Base-by-base conservation (phyloP, 116 monocot species). In the Zostera marina region DNA sequence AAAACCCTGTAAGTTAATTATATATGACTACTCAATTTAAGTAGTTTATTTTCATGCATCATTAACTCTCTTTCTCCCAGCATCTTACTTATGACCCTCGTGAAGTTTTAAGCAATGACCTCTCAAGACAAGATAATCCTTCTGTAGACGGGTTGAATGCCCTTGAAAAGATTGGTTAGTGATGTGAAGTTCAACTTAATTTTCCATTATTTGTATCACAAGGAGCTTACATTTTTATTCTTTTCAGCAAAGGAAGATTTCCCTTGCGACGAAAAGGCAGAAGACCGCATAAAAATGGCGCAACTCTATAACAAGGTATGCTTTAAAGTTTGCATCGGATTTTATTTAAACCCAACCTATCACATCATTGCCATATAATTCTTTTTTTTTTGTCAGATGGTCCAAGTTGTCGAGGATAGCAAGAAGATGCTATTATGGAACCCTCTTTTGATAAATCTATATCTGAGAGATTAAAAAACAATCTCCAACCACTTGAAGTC, bases 231-330 rank as follows among this genome's bases (percentile, higher is more conserved):
- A 32, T 5, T 32, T 32, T 32, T 32, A 32, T 22, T 46, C n/a
- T 45, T 39, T 72, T 48, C 85, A 79, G 85, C 54, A 63, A n/a
- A 45, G 26, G 66, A 64, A 42, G 69, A 64, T 60, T 40, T 70
- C 59, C 67, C 59, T 4, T 48, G 39, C 46, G 72, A 77, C 52
- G 22, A 42, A 61, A 58, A 71, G 47, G 22, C 52, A 45, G 74
- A 56, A 46, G 74, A 67, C 7, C 66, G 74, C 9, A 9, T 64
- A 46, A 66, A 74, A 16, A 64, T 77, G 57, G 56, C 70, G 17
- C 25, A 54, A 15, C 66, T 82, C 7, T 85, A 85, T 38, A 91
- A 91, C 61, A 63, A 74, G 68, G 91, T 91, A 73, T 65, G 63
- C 22, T 38, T 58, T 2, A 9, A 5, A 0, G 10, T 6, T 32